These are phyloP conservation scores for Penicillium sp. DNA, from an alignment of 2,329 filamentous ascomycete species.

Conservation along the genomic window DNA sequence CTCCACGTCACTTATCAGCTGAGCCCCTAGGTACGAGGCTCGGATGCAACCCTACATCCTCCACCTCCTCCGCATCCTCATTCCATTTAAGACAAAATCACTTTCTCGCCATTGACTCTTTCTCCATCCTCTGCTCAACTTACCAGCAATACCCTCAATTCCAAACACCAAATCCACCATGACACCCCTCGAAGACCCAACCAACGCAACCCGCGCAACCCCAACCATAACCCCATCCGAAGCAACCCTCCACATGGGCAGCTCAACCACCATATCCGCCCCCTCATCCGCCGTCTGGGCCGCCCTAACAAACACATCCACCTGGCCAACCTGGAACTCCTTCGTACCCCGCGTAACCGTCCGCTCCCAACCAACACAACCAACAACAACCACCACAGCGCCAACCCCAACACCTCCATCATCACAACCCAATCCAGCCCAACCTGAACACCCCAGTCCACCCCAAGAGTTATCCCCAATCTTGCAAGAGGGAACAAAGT, in stretches of 20 bases:
- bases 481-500: slow-evolving; percentile 41
- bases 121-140: no score
- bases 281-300: slow-evolving; percentile 44
- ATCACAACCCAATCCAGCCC: background rate
- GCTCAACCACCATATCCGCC: slow-evolving; percentile 40
- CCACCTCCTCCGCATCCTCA: no score
- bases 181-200: slow-evolving; percentile 15
- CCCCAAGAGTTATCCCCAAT: slow-evolving; percentile 19
- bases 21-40: no score
- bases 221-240: slow-evolving; percentile 32
- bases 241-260: slow-evolving; percentile 32
- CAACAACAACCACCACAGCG: background rate
- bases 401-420: slow-evolving; percentile 9
- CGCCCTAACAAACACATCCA: slow-evolving; percentile 44
- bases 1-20: no score
- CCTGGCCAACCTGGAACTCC: slow-evolving; percentile 48
- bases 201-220: slow-evolving; percentile 26
- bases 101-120: background rate
- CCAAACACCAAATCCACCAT: background rate
- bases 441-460: background rate
- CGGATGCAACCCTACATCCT: no score
- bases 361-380: slow-evolving; percentile 36
- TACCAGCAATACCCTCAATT: background rate
- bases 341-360: slow-evolving; percentile 48
- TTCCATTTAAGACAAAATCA: no score